Evolutionary conservation across 768 basidiomycete genomes (phyloP).

Genomic region (Podaxis rugospora): DNA sequence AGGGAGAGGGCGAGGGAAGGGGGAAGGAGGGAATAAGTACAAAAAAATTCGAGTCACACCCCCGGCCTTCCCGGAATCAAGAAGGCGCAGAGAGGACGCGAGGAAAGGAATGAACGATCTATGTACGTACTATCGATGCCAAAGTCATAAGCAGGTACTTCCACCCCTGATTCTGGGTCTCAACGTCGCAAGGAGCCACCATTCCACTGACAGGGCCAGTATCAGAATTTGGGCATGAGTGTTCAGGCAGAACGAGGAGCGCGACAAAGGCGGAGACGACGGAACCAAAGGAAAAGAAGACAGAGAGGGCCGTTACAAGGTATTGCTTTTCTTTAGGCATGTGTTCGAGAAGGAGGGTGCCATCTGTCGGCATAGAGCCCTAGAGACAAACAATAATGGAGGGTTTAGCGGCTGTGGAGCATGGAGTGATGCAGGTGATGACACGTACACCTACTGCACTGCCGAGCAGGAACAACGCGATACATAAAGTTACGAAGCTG

Average conservation of each 20-base stretch:
- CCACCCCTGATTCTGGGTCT: conserved; percentile 81
- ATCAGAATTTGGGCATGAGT: conserved; percentile 50
- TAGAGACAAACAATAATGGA: conserved; percentile 21
- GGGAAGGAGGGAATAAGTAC: background rate
- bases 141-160: conserved; percentile 74
- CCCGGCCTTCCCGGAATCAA: background rate
- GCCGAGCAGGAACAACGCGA: conserved; percentile 82
- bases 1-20: background rate
- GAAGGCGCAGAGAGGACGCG: background rate
- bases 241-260: conserved; percentile 71
- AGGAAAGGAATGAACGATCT: background rate
- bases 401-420: background rate
- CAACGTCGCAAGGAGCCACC: conserved; percentile 56
- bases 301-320: conserved; percentile 84
- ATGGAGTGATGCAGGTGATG: background rate
- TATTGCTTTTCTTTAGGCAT: conserved; percentile 91
- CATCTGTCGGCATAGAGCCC: conserved; percentile 97
- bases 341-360: conserved; percentile 88
- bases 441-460: conserved; percentile 84
- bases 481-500: conserved; percentile 65
- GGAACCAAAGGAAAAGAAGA: conserved; percentile 95
- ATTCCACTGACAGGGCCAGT: conserved; percentile 5
- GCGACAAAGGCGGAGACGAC: conserved; percentile 82
- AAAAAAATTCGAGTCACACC: background rate
- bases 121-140: conserved; percentile 70